Evolutionary conservation across 1,284 basidiomycete genomes (phyloP).

Genomic region (Sanguinoderma infundibulare): DNA sequence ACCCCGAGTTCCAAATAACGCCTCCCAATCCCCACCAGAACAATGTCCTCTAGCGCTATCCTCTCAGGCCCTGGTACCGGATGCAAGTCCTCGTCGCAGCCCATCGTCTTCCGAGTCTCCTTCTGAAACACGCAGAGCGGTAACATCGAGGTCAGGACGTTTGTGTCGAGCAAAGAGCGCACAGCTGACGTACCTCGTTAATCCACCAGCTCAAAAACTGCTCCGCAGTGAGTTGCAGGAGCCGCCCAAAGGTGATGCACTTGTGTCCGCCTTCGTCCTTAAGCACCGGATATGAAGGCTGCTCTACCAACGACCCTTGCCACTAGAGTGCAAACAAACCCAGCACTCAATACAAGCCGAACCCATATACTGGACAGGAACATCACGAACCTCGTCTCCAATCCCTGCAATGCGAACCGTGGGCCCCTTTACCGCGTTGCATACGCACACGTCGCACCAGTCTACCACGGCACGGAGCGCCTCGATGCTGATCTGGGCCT

Average conservation of each 20-base stretch:
- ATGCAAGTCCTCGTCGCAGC: neutral
- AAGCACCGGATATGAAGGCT: neutral
- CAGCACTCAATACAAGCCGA: neutral
- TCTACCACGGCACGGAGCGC: neutral
- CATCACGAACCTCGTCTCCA: slow-evolving; percentile 1
- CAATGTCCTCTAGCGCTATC: neutral
- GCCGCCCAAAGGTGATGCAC: neutral
- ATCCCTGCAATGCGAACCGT: slow-evolving; percentile 3
- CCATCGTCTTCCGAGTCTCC: neutral
- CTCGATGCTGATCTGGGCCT: neutral
- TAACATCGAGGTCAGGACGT: neutral
- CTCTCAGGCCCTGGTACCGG: neutral
- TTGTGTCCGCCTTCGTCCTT: neutral
- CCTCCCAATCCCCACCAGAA: slow-evolving; percentile 1
- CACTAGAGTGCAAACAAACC: neutral
- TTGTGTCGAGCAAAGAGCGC: neutral
- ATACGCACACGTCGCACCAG: neutral
- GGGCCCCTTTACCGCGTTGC: neutral
- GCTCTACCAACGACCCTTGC: neutral
- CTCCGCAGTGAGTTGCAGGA: neutral
- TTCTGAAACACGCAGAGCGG: neutral
- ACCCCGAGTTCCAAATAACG: neutral
- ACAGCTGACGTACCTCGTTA: neutral
- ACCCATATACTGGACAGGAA: neutral
- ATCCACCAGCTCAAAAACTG: slow-evolving; percentile 6